Evolutionary conservation across 2,329 filamentous ascomycete genomes (phyloP).

Genomic region (Myriangium duriaei): DNA sequence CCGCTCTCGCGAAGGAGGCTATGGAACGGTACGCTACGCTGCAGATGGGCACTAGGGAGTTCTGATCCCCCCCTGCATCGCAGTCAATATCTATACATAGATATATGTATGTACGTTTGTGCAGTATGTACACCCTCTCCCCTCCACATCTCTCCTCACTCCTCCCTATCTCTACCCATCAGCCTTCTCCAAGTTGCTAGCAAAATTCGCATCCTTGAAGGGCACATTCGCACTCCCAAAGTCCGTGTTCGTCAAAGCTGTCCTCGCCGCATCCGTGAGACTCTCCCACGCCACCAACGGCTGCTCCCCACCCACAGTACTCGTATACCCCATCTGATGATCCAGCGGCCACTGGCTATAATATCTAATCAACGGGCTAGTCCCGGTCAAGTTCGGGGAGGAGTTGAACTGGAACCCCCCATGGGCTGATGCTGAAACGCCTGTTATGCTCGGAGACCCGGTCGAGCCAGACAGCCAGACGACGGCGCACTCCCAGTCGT

Average conservation of each 20-base stretch:
- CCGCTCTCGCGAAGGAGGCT: constrained; percentile 36
- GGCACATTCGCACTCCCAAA: constrained; percentile 37
- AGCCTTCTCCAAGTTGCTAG: constrained; percentile 28
- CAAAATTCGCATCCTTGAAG: constrained; percentile 36
- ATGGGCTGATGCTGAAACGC: constrained; percentile 41
- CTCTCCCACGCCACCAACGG: constrained; percentile 39
- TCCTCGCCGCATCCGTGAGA: constrained; percentile 30
- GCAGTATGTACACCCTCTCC: neutral
- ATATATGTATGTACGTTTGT: neutral
- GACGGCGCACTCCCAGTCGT: constrained; percentile 45
- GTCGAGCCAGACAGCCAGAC: constrained; percentile 36
- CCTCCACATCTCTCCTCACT: neutral
- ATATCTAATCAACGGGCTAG: constrained; percentile 36
- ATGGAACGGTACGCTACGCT: constrained; percentile 40
- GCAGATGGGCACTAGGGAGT: neutral
- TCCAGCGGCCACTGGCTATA: constrained; percentile 37
- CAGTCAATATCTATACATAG: neutral
- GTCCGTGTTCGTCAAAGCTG: constrained; percentile 33
- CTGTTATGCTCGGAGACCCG: constrained; percentile 31
- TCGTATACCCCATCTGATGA: constrained; percentile 33
- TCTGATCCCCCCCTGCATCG: neutral
- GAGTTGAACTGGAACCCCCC: constrained; percentile 36
- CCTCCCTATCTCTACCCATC: neutral
- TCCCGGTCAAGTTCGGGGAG: constrained; percentile 30
- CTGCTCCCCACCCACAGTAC: constrained; percentile 30